Conservation (phyloP, 2,329 filamentous ascomycete species). For the Xylariaceae sp. region DNA sequence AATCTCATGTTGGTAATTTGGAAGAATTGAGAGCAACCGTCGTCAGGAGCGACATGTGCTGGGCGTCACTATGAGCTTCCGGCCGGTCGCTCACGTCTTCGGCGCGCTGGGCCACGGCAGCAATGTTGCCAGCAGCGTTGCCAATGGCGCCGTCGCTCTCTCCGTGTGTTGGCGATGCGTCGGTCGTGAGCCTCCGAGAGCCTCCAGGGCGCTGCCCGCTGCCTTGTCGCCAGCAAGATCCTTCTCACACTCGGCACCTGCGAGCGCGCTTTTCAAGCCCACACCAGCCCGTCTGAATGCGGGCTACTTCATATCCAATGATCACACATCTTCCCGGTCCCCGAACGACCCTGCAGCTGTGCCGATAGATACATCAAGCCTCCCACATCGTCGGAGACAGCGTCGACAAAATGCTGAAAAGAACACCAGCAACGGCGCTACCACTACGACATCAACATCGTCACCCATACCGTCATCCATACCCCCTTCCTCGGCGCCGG, state of each 20-base stretch:
- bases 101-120: slow-evolving; percentile 24
- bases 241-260: slow-evolving; percentile 17
- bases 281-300: slow-evolving; percentile 22
- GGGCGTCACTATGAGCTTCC: slow-evolving; percentile 31
- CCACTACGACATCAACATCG: neutral
- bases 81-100: slow-evolving; percentile 27
- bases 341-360: slow-evolving; percentile 2
- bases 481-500: neutral
- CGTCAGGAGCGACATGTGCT: slow-evolving; percentile 23
- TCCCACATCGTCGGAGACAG: slow-evolving; percentile 5
- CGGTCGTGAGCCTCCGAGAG: slow-evolving; percentile 11
- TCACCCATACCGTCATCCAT: neutral
- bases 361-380: slow-evolving; percentile 3
- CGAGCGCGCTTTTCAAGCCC: slow-evolving; percentile 9
- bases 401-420: slow-evolving; percentile 7
- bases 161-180: slow-evolving; percentile 29
- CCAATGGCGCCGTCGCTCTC: no score
- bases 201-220: neutral
- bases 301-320: slow-evolving; percentile 30
- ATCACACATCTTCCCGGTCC: slow-evolving; percentile 10
- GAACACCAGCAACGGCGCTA: neutral
- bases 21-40: no score
- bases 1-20: no score
- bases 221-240: slow-evolving; percentile 10
- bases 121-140: neutral